Conservation (phyloP, 495 filamentous ascomycete genomes). For the Sphaerosporella brunnea region DNA sequence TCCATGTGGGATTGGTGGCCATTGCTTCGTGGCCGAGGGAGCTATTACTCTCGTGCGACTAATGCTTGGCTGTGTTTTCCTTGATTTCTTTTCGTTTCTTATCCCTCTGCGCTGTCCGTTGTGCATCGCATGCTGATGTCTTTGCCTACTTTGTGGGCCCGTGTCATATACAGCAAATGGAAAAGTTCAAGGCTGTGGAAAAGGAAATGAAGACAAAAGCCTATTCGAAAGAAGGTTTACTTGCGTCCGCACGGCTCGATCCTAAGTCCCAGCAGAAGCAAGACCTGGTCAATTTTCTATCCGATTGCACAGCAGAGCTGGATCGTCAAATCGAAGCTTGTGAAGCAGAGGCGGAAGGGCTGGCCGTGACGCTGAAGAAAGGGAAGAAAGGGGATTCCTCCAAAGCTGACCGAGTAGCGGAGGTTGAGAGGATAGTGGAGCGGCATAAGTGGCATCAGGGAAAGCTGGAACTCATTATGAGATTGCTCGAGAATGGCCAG, state of each 20-base stretch:
- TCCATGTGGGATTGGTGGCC: too few species aligned
- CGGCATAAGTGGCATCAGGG: slow-evolving; percentile 91
- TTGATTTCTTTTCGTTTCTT: slow-evolving; percentile 4
- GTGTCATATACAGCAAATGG: slow-evolving; percentile 68
- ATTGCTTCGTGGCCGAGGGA: too few species aligned
- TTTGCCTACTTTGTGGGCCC: slow-evolving; percentile 20
- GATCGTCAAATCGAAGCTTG: slow-evolving; percentile 79
- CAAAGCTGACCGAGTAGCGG: slow-evolving; percentile 71
- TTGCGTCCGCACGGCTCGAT: slow-evolving; percentile 76
- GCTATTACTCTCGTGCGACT: too few species aligned
- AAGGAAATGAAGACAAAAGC: slow-evolving; percentile 99
- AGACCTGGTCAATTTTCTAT: slow-evolving; percentile 69
- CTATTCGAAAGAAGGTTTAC: slow-evolving; percentile 93
- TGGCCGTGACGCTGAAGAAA: slow-evolving; percentile 84
- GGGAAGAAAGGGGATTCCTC: slow-evolving; percentile 56
- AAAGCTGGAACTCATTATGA: slow-evolving; percentile 77
- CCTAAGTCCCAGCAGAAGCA: slow-evolving; percentile 86
- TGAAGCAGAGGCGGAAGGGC: slow-evolving; percentile 74
- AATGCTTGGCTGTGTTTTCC: too few species aligned
- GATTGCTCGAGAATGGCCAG: slow-evolving; percentile 79
- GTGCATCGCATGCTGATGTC: slow-evolving; percentile 25
- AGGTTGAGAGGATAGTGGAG: slow-evolving; percentile 68
- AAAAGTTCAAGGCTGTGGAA: slow-evolving; percentile 98
- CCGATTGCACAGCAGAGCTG: slow-evolving; percentile 76
- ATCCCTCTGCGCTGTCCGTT: slow-evolving; percentile 15